phyloP scores from a whole-genome alignment of 352 stramenopile genomes.

The Globisporangium rhizosaccharum region DNA sequence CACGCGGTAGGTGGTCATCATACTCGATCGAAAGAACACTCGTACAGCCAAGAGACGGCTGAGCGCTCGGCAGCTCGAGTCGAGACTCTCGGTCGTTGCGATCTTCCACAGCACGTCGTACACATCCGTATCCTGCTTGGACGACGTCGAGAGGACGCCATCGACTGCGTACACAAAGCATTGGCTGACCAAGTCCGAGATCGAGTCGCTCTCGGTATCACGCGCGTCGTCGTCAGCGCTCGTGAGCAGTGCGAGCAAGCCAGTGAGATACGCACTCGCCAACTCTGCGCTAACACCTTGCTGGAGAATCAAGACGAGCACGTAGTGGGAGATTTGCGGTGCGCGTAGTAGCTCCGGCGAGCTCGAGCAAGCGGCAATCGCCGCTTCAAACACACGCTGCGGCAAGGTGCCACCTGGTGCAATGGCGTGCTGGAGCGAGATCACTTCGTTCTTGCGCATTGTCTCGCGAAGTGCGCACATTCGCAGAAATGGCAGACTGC shows the following conservation, averaged over 20 bases:
- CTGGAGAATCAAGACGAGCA: neutral
- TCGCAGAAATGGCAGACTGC: slow-evolving; percentile 14
- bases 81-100: neutral
- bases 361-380: neutral
- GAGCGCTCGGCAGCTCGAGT: neutral
- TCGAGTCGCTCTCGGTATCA: neutral
- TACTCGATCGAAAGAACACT: slow-evolving; percentile 1
- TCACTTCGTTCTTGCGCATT: slow-evolving; percentile 1
- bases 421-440: neutral
- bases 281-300: neutral
- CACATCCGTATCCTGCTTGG: neutral
- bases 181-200: slow-evolving; percentile 3
- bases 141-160: neutral
- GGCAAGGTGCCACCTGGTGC: neutral
- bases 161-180: neutral
- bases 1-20: slow-evolving; percentile 5
- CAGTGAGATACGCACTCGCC: neutral
- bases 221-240: neutral
- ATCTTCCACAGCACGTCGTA: slow-evolving; percentile 8
- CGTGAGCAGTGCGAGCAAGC: neutral
- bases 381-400: neutral
- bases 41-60: neutral
- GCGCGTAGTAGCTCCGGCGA: neutral
- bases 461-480: slow-evolving; percentile 14
- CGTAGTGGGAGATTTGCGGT: slow-evolving; percentile 2